Conservation (phyloP, 805 yeast genomes). For the Dipodascus albidus region DNA sequence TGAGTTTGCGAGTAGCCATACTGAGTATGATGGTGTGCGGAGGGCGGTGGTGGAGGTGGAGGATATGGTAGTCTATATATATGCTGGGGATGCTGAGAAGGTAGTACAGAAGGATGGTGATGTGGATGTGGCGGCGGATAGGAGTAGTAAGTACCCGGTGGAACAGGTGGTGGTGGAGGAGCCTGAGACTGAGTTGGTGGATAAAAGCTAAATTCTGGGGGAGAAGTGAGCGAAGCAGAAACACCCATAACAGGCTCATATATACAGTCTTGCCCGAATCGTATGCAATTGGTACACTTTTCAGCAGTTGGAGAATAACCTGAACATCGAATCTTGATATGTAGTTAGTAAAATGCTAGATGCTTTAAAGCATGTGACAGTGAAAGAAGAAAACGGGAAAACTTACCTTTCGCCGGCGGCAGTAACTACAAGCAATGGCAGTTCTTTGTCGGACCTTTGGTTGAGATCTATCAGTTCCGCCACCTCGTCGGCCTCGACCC, state of each 20-base stretch:
- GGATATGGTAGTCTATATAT: neutral
- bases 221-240: conserved; percentile 5
- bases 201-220: conserved; percentile 5
- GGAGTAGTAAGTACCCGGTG: neutral
- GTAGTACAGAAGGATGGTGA: neutral
- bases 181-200: neutral
- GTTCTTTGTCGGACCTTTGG: conserved; percentile 17
- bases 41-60: neutral
- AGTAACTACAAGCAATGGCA: conserved; percentile 24
- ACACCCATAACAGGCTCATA: conserved; percentile 21
- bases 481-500: conserved; percentile 1
- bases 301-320: conserved; percentile 20
- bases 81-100: neutral
- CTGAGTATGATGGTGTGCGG: neutral
- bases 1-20: neutral
- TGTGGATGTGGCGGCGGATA: neutral
- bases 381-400: conserved; percentile 3
- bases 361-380: neutral
- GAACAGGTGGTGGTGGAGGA: conserved; percentile 1
- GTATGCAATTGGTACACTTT: conserved; percentile 23
- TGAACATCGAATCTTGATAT: conserved; percentile 20
- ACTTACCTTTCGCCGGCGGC: conserved; percentile 19
- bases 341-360: neutral
- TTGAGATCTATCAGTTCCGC: neutral
- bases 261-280: conserved; percentile 23